Evolutionary conservation across 257 asterid species (phyloP), one percentile per base, ranked within the genome.

Genomic region (Knoxia roxburghii): DNA sequence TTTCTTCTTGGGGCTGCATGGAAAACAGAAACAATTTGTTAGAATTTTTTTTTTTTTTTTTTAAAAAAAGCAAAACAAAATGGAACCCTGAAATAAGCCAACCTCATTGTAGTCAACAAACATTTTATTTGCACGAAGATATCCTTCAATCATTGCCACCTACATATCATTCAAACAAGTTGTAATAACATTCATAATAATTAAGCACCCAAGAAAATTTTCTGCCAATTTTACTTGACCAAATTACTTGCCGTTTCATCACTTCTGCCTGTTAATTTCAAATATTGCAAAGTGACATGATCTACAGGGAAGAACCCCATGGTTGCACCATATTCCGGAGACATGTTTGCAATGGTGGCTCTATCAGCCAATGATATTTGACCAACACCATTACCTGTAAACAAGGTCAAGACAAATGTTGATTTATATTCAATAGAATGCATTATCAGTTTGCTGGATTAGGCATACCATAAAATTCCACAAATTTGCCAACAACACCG

Each of bases 281-380:
- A 88, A 71, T 92, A 92, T 59, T 87, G 87, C 71, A 92, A 78
- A 66, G 98, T 92, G 63, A 92, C 98, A 64, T 79, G 82, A 79
- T 92, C 98, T 27, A 92, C 98, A 23, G 97, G 98, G 85, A 92
- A 92, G 85, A 92, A 92, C n/a, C 98, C 96, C 98, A 92, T 92
- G 40, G 98, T 92, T 69, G 98, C 97, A 65, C 97, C 97, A 83
- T 92, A 92, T 80, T 92, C 98, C 0, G 98, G 98, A 53, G 98
- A 86, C 98, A 92, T 92, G 81, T 92, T 92, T 61, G 98, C 97
- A 66, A 92, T 92, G 68, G 97, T 92, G 66, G 98, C 98, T 79
- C 98, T 86, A 85, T 92, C 98, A 76, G 98, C 97, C 82, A 92
- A 81, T 64, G 98, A 92, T 73, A 88, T 82, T 82, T 78, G 69